Percentiles rank a stretch among this genome's conserved stretches.
These are phyloP conservation scores for Candida ortonii DNA, from an alignment of 805 yeast species.

Conservation along the genomic window DNA sequence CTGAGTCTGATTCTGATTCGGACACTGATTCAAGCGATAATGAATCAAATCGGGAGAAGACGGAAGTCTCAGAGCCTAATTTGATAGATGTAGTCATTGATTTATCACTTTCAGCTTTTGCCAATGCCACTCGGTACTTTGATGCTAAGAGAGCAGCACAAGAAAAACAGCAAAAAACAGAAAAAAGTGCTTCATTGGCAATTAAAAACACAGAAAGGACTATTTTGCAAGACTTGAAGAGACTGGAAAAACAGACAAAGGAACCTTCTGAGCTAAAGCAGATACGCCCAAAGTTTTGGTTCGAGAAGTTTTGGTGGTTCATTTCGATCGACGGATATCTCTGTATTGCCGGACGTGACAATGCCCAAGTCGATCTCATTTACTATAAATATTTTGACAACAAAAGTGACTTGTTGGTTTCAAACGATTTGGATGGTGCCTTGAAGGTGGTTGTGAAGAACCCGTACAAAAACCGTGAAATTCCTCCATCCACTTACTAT, in stretches of 20 bases:
- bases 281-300: slow-evolving; percentile 76
- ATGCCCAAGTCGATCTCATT: slow-evolving; percentile 72
- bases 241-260: slow-evolving; percentile 56
- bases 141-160: slow-evolving; percentile 72
- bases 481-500: slow-evolving; percentile 82
- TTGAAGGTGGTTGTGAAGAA: slow-evolving; percentile 78
- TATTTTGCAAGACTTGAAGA: slow-evolving; percentile 68
- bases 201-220: slow-evolving; percentile 78
- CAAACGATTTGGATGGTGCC: slow-evolving; percentile 71
- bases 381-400: slow-evolving; percentile 70
- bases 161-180: slow-evolving; percentile 77
- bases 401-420: slow-evolving; percentile 67
- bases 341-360: slow-evolving; percentile 84
- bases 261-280: slow-evolving; percentile 48
- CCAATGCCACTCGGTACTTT: slow-evolving; percentile 82
- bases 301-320: slow-evolving; percentile 94
- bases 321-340: slow-evolving; percentile 85
- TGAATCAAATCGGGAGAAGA: slow-evolving; percentile 4
- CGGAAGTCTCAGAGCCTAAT: slow-evolving; percentile 8
- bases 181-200: slow-evolving; percentile 71
- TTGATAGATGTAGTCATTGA: slow-evolving; percentile 61
- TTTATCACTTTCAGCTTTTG: slow-evolving; percentile 71
- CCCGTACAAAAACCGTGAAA: slow-evolving; percentile 62
- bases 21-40: slow-evolving; percentile 36
- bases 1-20: slow-evolving; percentile 23